Evolutionary conservation across 2,329 filamentous ascomycete species (phyloP).

Genomic region (Camillea tinctor): DNA sequence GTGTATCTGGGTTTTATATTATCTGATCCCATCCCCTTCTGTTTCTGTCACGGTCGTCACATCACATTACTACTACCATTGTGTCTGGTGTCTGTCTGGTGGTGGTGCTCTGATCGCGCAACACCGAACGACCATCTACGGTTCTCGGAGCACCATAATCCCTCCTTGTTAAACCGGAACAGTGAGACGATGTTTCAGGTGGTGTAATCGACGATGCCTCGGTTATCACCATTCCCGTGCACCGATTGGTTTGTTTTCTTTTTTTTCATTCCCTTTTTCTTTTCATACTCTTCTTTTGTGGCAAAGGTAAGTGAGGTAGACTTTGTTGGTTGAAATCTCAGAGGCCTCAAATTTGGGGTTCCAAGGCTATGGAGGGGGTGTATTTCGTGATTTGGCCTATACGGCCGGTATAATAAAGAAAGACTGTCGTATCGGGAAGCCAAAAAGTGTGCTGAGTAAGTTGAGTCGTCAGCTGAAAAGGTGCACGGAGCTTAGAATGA

Average conservation of each 20-base stretch:
- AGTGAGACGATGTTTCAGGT: slow-evolving; percentile 1
- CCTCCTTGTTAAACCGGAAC: background rate
- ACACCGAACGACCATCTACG: background rate
- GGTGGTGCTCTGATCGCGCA: background rate
- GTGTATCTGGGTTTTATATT: too few relatives aligned
- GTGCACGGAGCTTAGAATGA: background rate
- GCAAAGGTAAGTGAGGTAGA: background rate
- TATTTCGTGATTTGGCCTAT: too few relatives aligned
- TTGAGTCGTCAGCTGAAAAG: background rate
- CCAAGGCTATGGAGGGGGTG: too few relatives aligned
- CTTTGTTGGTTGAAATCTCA: background rate
- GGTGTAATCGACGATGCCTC: background rate
- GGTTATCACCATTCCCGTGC: background rate
- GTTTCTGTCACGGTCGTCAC: background rate
- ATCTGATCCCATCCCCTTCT: background rate
- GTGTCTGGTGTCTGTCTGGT: background rate
- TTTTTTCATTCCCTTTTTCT: background rate
- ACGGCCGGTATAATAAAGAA: too few relatives aligned
- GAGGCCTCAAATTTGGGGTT: background rate
- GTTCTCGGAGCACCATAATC: background rate
- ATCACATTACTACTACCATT: background rate
- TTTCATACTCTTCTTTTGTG: too few relatives aligned
- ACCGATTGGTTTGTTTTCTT: background rate
- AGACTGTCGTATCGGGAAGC: background rate
- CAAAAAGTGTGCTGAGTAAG: background rate